These are phyloP conservation scores for Gynandropsis gynandra DNA, from an alignment of 345 rosid species.

Conservation along the genomic window DNA sequence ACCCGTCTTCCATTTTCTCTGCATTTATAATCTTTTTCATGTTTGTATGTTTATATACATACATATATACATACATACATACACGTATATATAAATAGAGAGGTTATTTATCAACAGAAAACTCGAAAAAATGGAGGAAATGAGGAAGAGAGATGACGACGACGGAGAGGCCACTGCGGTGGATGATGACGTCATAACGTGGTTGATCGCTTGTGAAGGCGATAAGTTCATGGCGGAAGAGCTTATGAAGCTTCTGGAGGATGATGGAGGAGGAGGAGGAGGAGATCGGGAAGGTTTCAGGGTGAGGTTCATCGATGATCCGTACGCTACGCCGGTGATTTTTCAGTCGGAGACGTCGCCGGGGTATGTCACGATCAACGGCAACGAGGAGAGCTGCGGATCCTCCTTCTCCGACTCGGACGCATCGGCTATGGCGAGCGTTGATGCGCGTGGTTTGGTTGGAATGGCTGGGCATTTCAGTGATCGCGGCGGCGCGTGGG, in stretches of 20 bases:
- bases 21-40: too few relatives aligned
- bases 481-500: conserved; percentile 31
- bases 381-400: conserved; percentile 84
- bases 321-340: conserved; percentile 41
- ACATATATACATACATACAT: too few relatives aligned
- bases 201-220: conserved; percentile 13
- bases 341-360: conserved; percentile 43
- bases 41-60: too few relatives aligned
- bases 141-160: conserved; percentile 20
- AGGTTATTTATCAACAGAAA: too few relatives aligned
- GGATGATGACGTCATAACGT: conserved; percentile 4
- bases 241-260: conserved; percentile 51
- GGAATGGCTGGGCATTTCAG: background rate
- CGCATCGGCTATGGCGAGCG: conserved; percentile 70
- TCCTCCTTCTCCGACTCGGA: conserved; percentile 68
- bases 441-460: conserved; percentile 43
- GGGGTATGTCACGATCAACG: conserved; percentile 69
- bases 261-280: background rate
- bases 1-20: too few relatives aligned
- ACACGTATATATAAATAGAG: too few relatives aligned
- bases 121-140: conserved; percentile 28
- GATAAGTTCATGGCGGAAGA: conserved; percentile 32
- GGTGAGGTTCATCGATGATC: conserved; percentile 67
- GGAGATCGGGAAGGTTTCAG: conserved; percentile 8
- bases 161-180: background rate